These are phyloP conservation scores for Monilinia laxa DNA, from an alignment of 2,329 filamentous ascomycete genomes.

Conservation along the genomic window DNA sequence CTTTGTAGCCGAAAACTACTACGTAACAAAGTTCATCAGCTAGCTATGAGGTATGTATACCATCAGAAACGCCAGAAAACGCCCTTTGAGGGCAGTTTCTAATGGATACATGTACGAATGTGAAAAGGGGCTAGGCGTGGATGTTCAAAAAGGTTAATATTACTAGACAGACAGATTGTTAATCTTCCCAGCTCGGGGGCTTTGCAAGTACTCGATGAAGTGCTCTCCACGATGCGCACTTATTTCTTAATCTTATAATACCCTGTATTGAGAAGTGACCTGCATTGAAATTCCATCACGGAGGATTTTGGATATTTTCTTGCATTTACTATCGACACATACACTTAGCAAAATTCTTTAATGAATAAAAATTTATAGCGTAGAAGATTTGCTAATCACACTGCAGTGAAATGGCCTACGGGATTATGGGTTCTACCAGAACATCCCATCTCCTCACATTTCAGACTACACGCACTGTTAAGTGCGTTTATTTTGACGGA, in stretches of 20 bases:
- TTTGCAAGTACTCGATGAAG: neutral
- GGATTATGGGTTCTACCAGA: constrained; percentile 49
- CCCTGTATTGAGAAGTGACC: neutral
- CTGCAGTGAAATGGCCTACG: constrained; percentile 52
- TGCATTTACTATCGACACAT: neutral
- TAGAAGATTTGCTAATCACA: constrained; percentile 18
- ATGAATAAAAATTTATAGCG: neutral
- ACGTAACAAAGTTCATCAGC: neutral
- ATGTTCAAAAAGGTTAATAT: neutral
- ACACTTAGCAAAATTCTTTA: no score
- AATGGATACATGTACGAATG: neutral
- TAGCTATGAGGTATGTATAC: neutral
- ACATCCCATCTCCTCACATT: constrained; percentile 50
- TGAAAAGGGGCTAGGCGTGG: no score
- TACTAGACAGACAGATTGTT: fast-evolving
- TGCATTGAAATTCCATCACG: neutral
- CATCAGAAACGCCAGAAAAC: neutral
- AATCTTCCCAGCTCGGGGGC: neutral
- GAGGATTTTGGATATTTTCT: neutral
- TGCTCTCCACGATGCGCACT: neutral
- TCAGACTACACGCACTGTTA: constrained; percentile 46
- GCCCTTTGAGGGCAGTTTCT: neutral
- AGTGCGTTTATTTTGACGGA: constrained; percentile 52
- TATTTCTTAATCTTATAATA: neutral
- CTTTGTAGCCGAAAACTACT: neutral